phyloP scores from a whole-genome alignment of 75 land plant species.

The Pinus albicaulis region DNA sequence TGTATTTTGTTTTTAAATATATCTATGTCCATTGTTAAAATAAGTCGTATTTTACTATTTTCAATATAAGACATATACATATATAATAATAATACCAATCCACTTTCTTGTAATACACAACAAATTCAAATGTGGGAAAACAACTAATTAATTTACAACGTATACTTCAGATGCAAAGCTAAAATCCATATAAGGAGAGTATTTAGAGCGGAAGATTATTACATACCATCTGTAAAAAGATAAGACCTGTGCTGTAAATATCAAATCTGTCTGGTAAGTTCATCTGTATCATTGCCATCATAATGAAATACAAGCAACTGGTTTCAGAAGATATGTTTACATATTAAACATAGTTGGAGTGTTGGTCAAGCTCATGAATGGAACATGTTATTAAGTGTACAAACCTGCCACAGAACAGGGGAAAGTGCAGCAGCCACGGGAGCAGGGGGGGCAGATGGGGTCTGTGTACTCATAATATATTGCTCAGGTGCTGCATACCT shows the following conservation, averaged over 20 bases:
- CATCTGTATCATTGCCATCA: constrained; percentile 52
- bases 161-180: neutral
- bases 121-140: neutral
- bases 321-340: too few relatives aligned
- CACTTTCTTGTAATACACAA: neutral
- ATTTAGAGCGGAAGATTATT: neutral
- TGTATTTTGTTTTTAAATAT: too few relatives aligned
- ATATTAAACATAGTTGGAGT: too few relatives aligned
- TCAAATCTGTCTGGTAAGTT: constrained; percentile 97
- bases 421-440: constrained; percentile 97
- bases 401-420: constrained; percentile 97
- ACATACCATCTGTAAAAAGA: constrained; percentile 91
- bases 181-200: constrained; percentile 1
- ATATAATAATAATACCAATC: neutral
- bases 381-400: neutral
- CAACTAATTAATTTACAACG: neutral
- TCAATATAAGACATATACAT: too few relatives aligned
- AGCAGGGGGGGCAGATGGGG: constrained; percentile 96
- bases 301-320: neutral
- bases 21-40: too few relatives aligned
- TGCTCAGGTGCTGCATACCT: constrained; percentile 99
- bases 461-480: constrained; percentile 99
- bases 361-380: too few relatives aligned
- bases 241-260: constrained; percentile 93
- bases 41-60: too few relatives aligned